Evolutionary conservation across 140 eudicot genomes (phyloP), one percentile per base, ranked within the genome.

Genomic region (Flaveria floridana): DNA sequence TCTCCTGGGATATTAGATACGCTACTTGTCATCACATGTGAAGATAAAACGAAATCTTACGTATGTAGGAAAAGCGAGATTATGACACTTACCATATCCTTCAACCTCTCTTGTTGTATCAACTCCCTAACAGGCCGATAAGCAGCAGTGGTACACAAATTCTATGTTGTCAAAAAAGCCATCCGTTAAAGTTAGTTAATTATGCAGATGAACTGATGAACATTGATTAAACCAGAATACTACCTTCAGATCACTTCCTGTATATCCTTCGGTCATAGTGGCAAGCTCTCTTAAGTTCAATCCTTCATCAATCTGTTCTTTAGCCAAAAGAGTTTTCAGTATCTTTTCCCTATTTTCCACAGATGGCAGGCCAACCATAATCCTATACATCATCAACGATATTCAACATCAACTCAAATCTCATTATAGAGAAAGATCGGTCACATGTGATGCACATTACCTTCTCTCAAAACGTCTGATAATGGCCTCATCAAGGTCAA

Each of bases 191-290:
- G 28, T 65, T 34, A 47, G 65, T 26, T 44, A 9, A 73, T 68
- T 41, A 34, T 48, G 11, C 51, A 39, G 34, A 53, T 41, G 51
- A 71, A 14, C 51, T 25, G 34, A 53, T 41, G 51, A 71, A 14
- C 16, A 21, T 2, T 42, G 15, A 15, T 21, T 56, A 70, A 72
- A 63, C 7, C 6, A 28, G 20, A 5, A 72, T 20, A 48, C 23
- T 47, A 93, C 98, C 98, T 93, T 93, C 25, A 93, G 71, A 78
- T 93, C 98, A 84, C 98, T 93, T 70, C 97, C 98, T 7, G 85
- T 86, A 74, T 77, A 93, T 76, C 98, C 98, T 79, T 93, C 97
- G 0, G 98, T 93, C 87, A 90, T 78, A 3, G 78, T 73, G 3
- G 98, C 91, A 70, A 93, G 90, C 78, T 88, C 97, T 28, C 79